phyloP scores from a whole-genome alignment of 2,329 filamentous ascomycete species.

The Tolypocladium tropicale region DNA sequence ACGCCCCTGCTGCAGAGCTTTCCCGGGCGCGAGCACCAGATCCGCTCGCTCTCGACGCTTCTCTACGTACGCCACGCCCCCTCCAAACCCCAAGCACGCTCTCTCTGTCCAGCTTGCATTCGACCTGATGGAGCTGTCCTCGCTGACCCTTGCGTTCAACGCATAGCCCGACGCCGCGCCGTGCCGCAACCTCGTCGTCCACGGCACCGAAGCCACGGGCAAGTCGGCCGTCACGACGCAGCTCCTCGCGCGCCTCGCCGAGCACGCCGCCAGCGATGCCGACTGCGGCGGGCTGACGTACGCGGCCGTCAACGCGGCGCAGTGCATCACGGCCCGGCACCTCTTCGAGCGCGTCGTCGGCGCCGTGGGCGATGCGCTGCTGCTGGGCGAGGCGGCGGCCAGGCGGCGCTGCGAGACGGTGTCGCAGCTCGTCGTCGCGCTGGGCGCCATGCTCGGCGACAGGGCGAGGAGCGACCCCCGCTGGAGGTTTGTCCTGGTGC shows the following conservation, averaged over 20 bases:
- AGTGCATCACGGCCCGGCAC: constrained; percentile 72
- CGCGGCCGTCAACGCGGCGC: constrained; percentile 56
- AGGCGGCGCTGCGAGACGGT: constrained; percentile 62
- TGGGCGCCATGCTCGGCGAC: constrained; percentile 53
- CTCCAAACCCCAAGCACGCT: too few relatives aligned
- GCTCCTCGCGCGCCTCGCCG: constrained; percentile 20
- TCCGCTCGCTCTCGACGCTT: constrained; percentile 46
- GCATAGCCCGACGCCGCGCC: constrained; percentile 53
- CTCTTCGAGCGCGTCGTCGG: constrained; percentile 62
- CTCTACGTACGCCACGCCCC: constrained; percentile 30
- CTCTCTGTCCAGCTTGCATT: too few relatives aligned
- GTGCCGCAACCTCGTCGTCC: constrained; percentile 64
- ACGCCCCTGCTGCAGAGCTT: constrained; percentile 35
- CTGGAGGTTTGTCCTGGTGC: constrained; percentile 66
- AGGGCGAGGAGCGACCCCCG: constrained; percentile 19
- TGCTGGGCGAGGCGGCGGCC: constrained; percentile 21
- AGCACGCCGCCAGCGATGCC: constrained; percentile 6
- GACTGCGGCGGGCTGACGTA: constrained; percentile 33
- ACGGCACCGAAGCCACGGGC: constrained; percentile 80
- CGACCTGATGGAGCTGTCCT: not conserved
- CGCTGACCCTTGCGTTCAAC: not conserved
- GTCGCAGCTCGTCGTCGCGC: constrained; percentile 62
- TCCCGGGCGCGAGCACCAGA: constrained; percentile 49
- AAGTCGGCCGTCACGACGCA: constrained; percentile 63
- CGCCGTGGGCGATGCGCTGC: constrained; percentile 43